These are phyloP conservation scores for Aegilops umbellulata DNA, from an alignment of 176 grass and related monocot genomes.

Conservation along the genomic window DNA sequence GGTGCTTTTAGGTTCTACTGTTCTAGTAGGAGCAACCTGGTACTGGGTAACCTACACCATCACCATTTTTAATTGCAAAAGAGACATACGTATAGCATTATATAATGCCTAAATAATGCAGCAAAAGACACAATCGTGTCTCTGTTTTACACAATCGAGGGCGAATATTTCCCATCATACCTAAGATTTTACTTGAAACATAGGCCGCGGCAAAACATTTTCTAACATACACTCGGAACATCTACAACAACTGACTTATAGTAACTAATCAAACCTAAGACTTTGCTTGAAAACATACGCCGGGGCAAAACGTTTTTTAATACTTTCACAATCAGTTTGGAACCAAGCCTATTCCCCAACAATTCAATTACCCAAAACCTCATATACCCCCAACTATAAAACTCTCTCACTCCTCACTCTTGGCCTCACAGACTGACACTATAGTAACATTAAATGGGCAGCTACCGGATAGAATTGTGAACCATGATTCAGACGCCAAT, in stretches of 20 bases:
- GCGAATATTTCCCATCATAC: neutral
- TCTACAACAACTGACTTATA: neutral
- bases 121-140: neutral
- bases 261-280: neutral
- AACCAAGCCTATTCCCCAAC: neutral
- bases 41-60: neutral
- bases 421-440: neutral
- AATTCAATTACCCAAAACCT: neutral
- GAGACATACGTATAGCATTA: neutral
- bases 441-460: neutral
- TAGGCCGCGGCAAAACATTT: neutral
- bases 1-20: neutral
- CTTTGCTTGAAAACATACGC: neutral
- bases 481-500: neutral
- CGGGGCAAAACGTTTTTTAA: neutral
- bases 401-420: neutral
- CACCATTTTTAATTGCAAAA: neutral
- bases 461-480: neutral
- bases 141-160: neutral
- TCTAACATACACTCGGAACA: too few relatives aligned
- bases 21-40: neutral
- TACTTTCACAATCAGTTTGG: neutral
- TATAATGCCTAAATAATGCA: neutral
- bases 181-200: neutral
- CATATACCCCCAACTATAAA: neutral